These are phyloP conservation scores for Chalaropsis ovoidea DNA, from an alignment of 2,329 filamentous ascomycete genomes.

Conservation along the genomic window DNA sequence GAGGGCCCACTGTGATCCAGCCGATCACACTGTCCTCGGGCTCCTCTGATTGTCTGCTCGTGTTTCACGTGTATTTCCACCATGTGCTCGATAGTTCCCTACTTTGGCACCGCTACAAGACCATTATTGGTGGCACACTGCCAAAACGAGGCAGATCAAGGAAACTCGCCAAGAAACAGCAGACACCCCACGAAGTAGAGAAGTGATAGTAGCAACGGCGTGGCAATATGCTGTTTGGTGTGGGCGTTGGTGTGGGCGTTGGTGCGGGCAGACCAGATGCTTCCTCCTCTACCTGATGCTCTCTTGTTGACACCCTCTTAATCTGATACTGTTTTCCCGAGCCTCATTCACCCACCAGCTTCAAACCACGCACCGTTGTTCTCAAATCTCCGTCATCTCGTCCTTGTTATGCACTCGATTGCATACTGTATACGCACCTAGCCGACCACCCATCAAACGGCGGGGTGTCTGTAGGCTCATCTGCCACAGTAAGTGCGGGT, in stretches of 20 bases:
- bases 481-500: background rate
- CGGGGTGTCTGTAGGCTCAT: background rate
- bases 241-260: background rate
- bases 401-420: background rate
- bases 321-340: background rate
- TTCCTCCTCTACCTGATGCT: background rate
- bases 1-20: background rate
- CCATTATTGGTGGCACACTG: constrained; percentile 10
- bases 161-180: background rate
- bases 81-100: constrained; percentile 8
- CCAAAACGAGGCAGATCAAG: background rate
- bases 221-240: background rate
- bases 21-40: background rate
- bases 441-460: background rate
- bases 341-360: background rate
- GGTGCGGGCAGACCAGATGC: background rate
- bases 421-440: background rate
- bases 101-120: background rate
- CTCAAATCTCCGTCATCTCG: background rate
- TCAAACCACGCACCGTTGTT: background rate
- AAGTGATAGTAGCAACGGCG: background rate
- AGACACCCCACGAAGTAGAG: background rate
- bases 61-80: constrained; percentile 14
- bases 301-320: background rate
- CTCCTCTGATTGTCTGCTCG: background rate